Conservation (phyloP, 2,329 filamentous ascomycete genomes). For the Ascocoryne sarcoides region DNA sequence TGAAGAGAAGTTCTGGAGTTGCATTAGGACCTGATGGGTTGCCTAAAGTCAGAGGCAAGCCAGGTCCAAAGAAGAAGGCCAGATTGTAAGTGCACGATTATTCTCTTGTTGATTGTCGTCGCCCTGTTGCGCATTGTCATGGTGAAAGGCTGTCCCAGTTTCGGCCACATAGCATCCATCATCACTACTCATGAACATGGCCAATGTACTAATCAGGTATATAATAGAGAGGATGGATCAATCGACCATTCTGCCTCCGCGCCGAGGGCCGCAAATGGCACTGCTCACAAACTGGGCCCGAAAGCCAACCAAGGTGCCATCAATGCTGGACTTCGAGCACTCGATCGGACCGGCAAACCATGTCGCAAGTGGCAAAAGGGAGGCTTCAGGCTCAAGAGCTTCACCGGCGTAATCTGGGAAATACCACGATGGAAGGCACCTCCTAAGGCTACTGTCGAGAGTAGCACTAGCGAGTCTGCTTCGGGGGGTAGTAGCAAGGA, state of each 20-base stretch:
- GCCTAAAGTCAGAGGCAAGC: slow-evolving; percentile 59
- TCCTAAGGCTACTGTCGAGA: slow-evolving; percentile 40
- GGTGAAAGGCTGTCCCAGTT: too few relatives aligned
- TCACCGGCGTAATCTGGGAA: slow-evolving; percentile 79
- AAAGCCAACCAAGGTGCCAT: slow-evolving; percentile 97
- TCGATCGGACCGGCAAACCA: slow-evolving; percentile 85
- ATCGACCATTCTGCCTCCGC: slow-evolving; percentile 45
- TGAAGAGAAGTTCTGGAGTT: slow-evolving; percentile 61
- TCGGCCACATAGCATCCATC: too few relatives aligned
- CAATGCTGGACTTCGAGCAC: slow-evolving; percentile 88
- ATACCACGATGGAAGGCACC: slow-evolving; percentile 76
- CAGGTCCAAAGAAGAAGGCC: slow-evolving; percentile 93
- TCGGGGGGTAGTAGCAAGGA: slow-evolving; percentile 50
- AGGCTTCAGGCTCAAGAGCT: slow-evolving; percentile 78
- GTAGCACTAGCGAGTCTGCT: slow-evolving; percentile 37
- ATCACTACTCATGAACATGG: too few relatives aligned
- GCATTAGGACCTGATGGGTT: slow-evolving; percentile 47
- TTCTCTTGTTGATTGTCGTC: too few relatives aligned
- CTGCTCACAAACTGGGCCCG: slow-evolving; percentile 75
- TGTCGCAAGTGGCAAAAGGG: slow-evolving; percentile 88
- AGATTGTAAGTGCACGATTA: slow-evolving; percentile 63
- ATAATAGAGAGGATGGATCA: slow-evolving; percentile 50
- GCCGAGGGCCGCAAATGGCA: slow-evolving; percentile 32
- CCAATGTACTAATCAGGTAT: background rate
- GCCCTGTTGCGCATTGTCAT: too few relatives aligned